phyloP scores from a whole-genome alignment of 2,329 filamentous ascomycete species.

The Talaromyces sp. region DNA sequence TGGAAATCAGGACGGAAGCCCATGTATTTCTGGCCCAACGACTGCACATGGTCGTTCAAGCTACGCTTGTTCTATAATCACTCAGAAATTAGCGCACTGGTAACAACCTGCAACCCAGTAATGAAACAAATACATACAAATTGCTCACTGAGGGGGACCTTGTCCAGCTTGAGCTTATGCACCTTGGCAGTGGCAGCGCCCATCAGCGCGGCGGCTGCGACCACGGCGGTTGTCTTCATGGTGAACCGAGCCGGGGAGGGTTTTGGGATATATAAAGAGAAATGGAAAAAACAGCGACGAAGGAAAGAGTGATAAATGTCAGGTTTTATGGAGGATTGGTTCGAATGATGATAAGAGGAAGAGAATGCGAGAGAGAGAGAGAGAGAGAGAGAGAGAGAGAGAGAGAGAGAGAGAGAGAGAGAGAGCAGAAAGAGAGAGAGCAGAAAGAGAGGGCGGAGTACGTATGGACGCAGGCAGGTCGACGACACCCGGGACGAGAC shows the following conservation, averaged over 20 bases:
- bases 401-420: slow-evolving; percentile 12
- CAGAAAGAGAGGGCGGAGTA: background rate
- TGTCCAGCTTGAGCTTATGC: slow-evolving; percentile 97
- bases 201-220: slow-evolving; percentile 72
- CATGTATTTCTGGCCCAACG: slow-evolving; percentile 95
- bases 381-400: too few relatives aligned
- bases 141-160: slow-evolving; percentile 87
- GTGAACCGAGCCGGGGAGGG: slow-evolving; percentile 15
- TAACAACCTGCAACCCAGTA: background rate
- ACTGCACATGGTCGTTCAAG: slow-evolving; percentile 73
- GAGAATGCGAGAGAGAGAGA: slow-evolving; percentile 3
- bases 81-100: slow-evolving; percentile 4
- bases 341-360: slow-evolving; percentile 14
- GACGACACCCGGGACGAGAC: background rate
- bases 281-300: slow-evolving; percentile 4
- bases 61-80: slow-evolving; percentile 61
- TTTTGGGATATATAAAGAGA: background rate
- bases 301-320: background rate
- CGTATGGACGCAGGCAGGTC: background rate
- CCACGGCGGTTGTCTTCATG: slow-evolving; percentile 83
- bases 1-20: slow-evolving; percentile 78
- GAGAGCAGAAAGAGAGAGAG: too few relatives aligned
- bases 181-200: slow-evolving; percentile 78
- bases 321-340: background rate
- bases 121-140: slow-evolving; percentile 57